Evolutionary conservation across 805 yeast genomes (phyloP), one percentile per base, ranked within the genome.

Genomic region (Zygosaccharomyces rouxii): DNA sequence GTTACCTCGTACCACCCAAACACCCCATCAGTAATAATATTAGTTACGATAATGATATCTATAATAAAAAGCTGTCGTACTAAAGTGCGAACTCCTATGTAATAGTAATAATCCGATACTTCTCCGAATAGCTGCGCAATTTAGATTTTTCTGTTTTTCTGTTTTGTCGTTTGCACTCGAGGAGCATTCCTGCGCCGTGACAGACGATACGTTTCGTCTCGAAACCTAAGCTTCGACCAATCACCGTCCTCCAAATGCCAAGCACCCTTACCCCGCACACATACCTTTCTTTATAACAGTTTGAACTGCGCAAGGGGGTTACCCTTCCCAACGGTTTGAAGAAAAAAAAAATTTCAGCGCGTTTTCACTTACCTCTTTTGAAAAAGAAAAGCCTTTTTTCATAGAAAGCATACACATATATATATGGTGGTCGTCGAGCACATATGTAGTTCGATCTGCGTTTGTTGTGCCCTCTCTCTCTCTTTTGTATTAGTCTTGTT

Each of bases 341-440:
- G 19, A 11, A 33, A 16, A 33, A 33, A n/a, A 31, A 33, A 33
- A 16, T 14, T 33, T 33, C 37, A 16, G 37, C 37, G 37, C 37
- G 37, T 33, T 33, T 33, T 33, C 21, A 21, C 37, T 18, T 33
- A 16, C 37, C 37, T 33, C 11, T 33, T 33, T 33, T 33, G 37
- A 33, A 33, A 33, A 33, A 33, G 37, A 33, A 33, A 33, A 33
- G 37, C 14, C 19, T 30, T 30, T 30, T 14, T 30, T 30, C 37
- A 23, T 23, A 38, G 7, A 26, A n/a, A 23, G 22, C 30, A 21
- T 9, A 39, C 30, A 16, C 43, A 39, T 18, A 40, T 40, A 40
- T 40, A 40, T 40, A 40, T 40, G 28, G 26, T 19, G 43, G 30
- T 40, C 25, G 23, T 40, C 43, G 43, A 40, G 43, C 43, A 13